Evolutionary conservation across 441 rosid genomes (phyloP).

Genomic region (Jatropha podagrica): DNA sequence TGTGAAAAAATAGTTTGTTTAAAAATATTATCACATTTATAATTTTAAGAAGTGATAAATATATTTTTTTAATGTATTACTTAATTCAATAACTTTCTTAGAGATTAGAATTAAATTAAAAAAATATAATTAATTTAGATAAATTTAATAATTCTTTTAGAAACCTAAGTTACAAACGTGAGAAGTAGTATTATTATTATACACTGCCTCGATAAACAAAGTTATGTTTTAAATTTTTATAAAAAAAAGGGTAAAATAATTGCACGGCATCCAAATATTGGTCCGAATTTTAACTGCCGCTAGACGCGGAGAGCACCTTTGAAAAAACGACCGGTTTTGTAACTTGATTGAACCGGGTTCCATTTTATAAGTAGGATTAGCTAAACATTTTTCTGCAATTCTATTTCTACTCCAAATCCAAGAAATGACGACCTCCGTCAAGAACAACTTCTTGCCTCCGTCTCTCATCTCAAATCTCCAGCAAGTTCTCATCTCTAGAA

Average conservation of each 20-base stretch:
- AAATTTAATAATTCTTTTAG: no score
- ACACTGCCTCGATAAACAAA: no score
- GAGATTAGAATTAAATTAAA: no score
- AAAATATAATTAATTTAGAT: no score
- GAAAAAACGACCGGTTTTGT: not conserved
- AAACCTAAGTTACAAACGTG: no score
- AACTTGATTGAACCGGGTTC: not conserved
- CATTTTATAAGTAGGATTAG: not conserved
- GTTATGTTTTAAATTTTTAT: no score
- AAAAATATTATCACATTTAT: no score
- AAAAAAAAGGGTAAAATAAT: not conserved
- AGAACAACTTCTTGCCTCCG: constrained; percentile 59
- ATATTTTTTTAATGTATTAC: no score
- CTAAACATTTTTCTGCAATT: not conserved
- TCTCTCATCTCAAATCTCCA: constrained; percentile 74
- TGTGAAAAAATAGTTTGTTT: no score
- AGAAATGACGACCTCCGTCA: constrained; percentile 30
- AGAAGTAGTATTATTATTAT: no score
- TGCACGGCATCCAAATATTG: not conserved
- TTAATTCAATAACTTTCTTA: no score
- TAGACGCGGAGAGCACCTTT: not conserved
- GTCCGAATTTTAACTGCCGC: not conserved
- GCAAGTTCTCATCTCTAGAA: constrained; percentile 57
- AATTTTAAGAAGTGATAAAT: no score
- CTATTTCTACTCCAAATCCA: not conserved